Base-by-base conservation (phyloP, 1,284 basidiomycete species). In the Pyrrhoderma noxium region DNA sequence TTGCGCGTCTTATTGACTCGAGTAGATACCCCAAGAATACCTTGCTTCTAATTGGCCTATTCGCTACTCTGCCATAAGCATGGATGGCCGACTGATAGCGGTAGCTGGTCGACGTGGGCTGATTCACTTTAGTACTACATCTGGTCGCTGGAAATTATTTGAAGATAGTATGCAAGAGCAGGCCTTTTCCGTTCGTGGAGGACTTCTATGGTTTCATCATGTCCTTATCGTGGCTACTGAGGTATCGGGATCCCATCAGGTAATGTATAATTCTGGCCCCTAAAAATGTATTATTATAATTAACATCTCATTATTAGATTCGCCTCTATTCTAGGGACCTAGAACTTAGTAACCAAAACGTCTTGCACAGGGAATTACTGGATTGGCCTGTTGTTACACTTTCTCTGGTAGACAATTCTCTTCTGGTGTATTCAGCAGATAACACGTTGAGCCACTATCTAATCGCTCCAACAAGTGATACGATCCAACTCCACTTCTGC, bases 381-480 rank as follows among this genome's bases (percentile, higher is more conserved):
- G 70, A 82, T 0, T 82, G 86, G 0, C 81, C 89, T 0, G 84
- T 94, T 36, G 75, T 95, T 22, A 85, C 93, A 44, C 71, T 96
- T 47, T 93, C 92, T 5, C 73, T 98, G 4, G 89, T 98, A 52
- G 96, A 98, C 67, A 96, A 95, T 62, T 95, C 93, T 0, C 71
- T 99, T n/a, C 76, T 99, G 44, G 91, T 96, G 14, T 99, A 98
- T 67, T 97, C 93, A 1, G 79, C 84, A n/a, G 94, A 98, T 67
- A 99, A 99, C 64, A 94, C 86, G 23, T 73, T 99, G 45, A 84
- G 83, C 60, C 96, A 99, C 68, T 99, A 91, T 65, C 68, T 98
- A 59, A 91, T 99, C 57, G 77, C 92, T 25, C 89, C 93, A 1
- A 93, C 93, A 0, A 68, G 77, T 13, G 85, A 93, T 47, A 80